Evolutionary conservation across 768 basidiomycete genomes (phyloP).

Genomic region (Gloeophyllum trabeum): DNA sequence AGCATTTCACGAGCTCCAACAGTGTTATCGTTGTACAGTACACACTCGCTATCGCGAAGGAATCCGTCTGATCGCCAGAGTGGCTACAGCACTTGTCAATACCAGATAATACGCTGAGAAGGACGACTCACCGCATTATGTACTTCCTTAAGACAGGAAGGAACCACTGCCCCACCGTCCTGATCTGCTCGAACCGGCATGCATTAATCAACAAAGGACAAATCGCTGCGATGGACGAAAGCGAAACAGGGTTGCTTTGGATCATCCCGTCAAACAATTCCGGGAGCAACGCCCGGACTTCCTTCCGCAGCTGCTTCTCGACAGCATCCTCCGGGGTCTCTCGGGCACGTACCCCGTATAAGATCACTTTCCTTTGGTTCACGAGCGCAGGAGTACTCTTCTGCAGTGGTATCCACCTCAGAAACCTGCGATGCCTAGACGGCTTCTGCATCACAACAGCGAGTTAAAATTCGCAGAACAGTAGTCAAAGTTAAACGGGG

Average conservation of each 20-base stretch:
- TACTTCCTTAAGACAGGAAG: constrained; percentile 54
- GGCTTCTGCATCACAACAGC: constrained; percentile 20
- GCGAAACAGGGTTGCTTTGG: too few species aligned
- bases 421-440: constrained; percentile 60
- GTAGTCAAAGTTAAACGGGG: constrained; percentile 1
- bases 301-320: constrained; percentile 61
- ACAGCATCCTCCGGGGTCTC: constrained; percentile 61
- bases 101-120: too few species aligned
- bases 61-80: too few species aligned
- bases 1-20: constrained; percentile 52
- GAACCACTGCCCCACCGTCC: constrained; percentile 62
- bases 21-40: constrained; percentile 50
- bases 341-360: constrained; percentile 60
- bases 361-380: constrained; percentile 55
- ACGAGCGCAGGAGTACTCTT: constrained; percentile 45
- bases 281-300: constrained; percentile 53
- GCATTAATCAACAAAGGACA: constrained; percentile 40
- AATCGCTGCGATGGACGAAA: constrained; percentile 23
- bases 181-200: constrained; percentile 65
- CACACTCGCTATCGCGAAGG: too few species aligned
- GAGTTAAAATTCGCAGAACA: background rate
- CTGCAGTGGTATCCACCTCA: constrained; percentile 64
- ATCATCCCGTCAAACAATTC: constrained; percentile 60
- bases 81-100: too few species aligned
- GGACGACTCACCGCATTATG: constrained; percentile 33